A percentile compares a stretch with the other conserved stretches of the same genome.
Evolutionary conservation across 2,329 filamentous ascomycete genomes (phyloP).

Genomic region (Diaporthe destruens): DNA sequence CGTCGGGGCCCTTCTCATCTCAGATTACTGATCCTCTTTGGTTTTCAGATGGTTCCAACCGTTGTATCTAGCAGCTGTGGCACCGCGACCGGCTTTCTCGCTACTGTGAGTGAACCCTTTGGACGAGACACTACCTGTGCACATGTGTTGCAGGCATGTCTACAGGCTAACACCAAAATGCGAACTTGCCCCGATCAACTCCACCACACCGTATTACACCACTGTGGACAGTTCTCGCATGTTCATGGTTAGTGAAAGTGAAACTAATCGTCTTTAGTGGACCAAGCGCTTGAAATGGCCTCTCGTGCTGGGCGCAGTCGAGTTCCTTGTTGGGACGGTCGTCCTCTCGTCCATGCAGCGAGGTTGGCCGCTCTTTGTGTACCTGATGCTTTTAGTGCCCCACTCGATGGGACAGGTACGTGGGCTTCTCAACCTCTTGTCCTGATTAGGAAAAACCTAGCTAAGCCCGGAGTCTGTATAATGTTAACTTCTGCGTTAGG

Average conservation of each 20-base stretch:
- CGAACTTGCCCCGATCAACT: not conserved
- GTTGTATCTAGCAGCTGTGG: conserved; percentile 67
- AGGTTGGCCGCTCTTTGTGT: conserved; percentile 63
- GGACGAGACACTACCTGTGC: not conserved
- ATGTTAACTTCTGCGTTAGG: conserved; percentile 47
- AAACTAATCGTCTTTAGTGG: conserved; percentile 47
- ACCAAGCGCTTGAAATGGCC: conserved; percentile 72
- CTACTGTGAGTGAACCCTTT: conserved; percentile 54
- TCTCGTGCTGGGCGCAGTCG: conserved; percentile 62
- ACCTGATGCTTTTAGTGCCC: conserved; percentile 70
- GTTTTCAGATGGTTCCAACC: conserved; percentile 61
- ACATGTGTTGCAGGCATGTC: not conserved
- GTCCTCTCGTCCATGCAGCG: conserved; percentile 63
- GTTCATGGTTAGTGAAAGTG: not conserved
- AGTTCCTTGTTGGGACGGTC: conserved; percentile 64
- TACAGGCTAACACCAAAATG: not conserved
- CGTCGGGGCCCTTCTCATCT: not conserved
- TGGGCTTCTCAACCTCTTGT: not conserved
- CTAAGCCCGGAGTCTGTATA: no score
- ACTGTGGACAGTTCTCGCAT: not conserved
- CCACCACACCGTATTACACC: not conserved
- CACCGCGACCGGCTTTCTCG: conserved; percentile 71
- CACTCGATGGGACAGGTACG: conserved; percentile 62
- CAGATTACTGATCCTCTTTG: no score
- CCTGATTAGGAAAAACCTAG: not conserved